Evolutionary conservation across 1,284 basidiomycete genomes (phyloP).

Genomic region (Calocybe gambosa): DNA sequence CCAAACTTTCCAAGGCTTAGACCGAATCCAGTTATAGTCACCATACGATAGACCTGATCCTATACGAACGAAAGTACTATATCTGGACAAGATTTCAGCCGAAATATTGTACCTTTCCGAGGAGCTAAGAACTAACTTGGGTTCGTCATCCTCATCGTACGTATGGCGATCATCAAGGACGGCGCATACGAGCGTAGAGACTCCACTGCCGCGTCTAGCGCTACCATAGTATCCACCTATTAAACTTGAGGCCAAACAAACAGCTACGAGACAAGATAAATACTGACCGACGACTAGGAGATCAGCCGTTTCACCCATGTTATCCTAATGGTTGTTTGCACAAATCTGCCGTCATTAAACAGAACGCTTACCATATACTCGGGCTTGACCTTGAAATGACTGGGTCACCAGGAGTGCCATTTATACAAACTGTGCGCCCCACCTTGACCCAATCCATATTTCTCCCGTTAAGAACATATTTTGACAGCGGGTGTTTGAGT

Average conservation of each 20-base stretch:
- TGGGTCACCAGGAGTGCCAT: neutral
- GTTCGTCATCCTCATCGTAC: conserved; percentile 55
- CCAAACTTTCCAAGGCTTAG: conserved; percentile 71
- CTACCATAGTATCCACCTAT: conserved; percentile 71
- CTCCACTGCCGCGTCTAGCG: conserved; percentile 70
- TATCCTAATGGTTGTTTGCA: conserved; percentile 47
- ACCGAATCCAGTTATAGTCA: conserved; percentile 78
- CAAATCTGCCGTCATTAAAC: neutral
- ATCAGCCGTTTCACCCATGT: conserved; percentile 86
- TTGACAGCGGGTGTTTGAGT: conserved; percentile 76
- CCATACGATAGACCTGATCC: conserved; percentile 81
- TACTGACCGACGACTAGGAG: conserved; percentile 76
- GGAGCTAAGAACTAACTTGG: conserved; percentile 39
- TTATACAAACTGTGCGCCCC: conserved; percentile 1
- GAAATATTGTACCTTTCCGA: neutral
- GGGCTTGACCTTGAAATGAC: conserved; percentile 64
- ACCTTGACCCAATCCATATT: conserved; percentile 91
- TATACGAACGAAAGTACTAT: conserved; percentile 77
- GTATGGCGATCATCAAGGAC: conserved; percentile 62
- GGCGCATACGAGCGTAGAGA: conserved; percentile 73
- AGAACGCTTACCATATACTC: conserved; percentile 74
- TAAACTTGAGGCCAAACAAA: neutral
- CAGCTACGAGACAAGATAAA: neutral
- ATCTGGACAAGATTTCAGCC: conserved; percentile 36
- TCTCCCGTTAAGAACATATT: conserved; percentile 80